phyloP scores from a whole-genome alignment of 1,284 basidiomycete species.

The Lentinus polychrous region DNA sequence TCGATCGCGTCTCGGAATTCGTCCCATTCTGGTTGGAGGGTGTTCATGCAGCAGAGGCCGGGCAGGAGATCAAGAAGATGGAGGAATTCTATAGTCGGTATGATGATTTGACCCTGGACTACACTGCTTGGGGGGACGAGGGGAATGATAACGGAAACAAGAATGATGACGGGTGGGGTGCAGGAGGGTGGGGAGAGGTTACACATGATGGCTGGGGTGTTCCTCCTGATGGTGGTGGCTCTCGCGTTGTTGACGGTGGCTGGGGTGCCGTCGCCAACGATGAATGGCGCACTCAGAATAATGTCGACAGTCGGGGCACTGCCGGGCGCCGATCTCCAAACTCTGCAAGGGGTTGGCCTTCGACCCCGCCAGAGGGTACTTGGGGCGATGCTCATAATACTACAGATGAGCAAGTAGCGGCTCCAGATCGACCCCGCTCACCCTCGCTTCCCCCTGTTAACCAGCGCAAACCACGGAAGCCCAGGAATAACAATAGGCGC shows the following conservation, averaged over 20 bases:
- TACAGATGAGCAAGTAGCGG: too few species aligned
- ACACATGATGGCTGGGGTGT: neutral
- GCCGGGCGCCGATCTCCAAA: too few species aligned
- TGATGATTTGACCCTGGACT: slow-evolving; percentile 1
- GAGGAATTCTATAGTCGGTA: slow-evolving; percentile 9
- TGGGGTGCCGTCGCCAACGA: neutral
- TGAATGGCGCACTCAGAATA: neutral
- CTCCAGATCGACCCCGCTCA: too few species aligned
- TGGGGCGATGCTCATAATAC: too few species aligned
- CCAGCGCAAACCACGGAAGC: too few species aligned
- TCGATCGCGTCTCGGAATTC: slow-evolving; percentile 7
- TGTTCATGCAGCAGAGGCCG: slow-evolving; percentile 12
- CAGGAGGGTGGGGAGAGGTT: neutral
- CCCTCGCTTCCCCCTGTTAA: too few species aligned
- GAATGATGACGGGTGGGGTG: slow-evolving; percentile 6
- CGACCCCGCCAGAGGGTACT: too few species aligned
- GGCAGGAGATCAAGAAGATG: slow-evolving; percentile 9
- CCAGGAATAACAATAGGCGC: too few species aligned
- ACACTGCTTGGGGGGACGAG: neutral
- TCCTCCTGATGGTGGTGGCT: neutral
- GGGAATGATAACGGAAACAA: neutral
- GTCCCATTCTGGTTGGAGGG: slow-evolving; percentile 14
- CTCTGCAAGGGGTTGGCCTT: too few species aligned
- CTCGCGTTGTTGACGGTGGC: neutral
- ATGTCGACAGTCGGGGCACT: neutral